phyloP scores from a whole-genome alignment of 2,329 filamentous ascomycete genomes.

The Xylariaceae sp. region DNA sequence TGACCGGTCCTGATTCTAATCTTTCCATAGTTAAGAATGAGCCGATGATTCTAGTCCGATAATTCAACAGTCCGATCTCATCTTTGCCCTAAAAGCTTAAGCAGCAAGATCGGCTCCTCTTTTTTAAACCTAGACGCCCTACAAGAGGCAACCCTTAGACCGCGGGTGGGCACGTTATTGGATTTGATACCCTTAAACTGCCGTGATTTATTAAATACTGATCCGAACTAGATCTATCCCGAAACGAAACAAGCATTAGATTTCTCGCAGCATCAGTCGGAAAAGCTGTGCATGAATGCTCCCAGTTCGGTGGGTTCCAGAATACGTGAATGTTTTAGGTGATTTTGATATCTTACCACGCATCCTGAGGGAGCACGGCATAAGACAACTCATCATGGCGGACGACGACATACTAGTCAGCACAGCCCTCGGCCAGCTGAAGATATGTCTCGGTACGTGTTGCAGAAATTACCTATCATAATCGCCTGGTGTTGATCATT shows the following conservation, averaged over 20 bases:
- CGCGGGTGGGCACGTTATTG: neutral
- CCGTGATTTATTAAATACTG: neutral
- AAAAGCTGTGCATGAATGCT: too few species aligned
- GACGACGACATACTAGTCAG: neutral
- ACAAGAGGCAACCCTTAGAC: neutral
- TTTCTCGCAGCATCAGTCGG: neutral
- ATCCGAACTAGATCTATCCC: neutral
- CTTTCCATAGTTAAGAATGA: neutral
- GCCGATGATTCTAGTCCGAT: neutral
- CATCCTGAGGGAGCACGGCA: neutral
- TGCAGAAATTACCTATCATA: neutral
- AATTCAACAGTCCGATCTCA: neutral
- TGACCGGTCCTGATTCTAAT: neutral
- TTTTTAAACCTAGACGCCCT: neutral
- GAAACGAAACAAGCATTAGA: neutral
- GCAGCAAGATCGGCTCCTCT: neutral
- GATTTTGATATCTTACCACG: neutral
- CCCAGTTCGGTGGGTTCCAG: too few species aligned
- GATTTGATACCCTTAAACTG: neutral
- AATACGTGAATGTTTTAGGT: too few species aligned
- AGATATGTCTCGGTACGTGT: neutral
- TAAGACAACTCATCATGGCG: neutral
- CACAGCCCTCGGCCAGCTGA: neutral
- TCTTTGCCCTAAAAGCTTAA: neutral
- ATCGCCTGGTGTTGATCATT: neutral